Base-by-base conservation (phyloP, 441 rosid genomes). In the Gossypium schwendimanii region DNA sequence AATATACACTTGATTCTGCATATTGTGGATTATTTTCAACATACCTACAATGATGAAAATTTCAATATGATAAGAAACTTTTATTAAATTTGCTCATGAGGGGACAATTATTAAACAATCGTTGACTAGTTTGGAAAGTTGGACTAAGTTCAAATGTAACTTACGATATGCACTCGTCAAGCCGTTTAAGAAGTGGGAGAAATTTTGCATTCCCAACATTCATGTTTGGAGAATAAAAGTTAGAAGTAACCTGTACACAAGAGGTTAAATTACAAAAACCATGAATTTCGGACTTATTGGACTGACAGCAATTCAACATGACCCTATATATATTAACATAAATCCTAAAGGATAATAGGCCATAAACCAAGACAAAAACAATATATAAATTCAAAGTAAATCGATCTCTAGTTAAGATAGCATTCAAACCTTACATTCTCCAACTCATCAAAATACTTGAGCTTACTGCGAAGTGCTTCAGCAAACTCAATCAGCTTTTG, bases 361-460 rank as follows among this genome's bases (percentile, higher is more conserved):
- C 62, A 71, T 3, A 39, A 6, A 14, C 23, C 47, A 76, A 45
- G 62, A 20, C 70, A 60, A 61, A 1, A 75, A 44, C 39, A 64
- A 59, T 65, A 60, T 26, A 33, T 65, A 59, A 59, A 59, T 15
- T 24, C n/a, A 52, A 53, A 76, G 70, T 21, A 77, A 74, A 21
- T 5, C 1, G 55, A 69, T 73, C 50, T 77, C 63, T 76, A 78
- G 77, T 39, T 57, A 75, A 79, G 88, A 73, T 44, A 84, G 83
- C 67, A 79, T 77, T 76, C 87, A 86, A 84, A 85, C 88, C 99
- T 87, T 91, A 94, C 99, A 85, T 94, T 92, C 94, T 94, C 99
- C 96, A 94, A 83, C 86, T 94, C 99, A 84, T 92, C 99, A 83
- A 94, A 94, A 84, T 85, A 89, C 79, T 88, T 90, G 81, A 94